phyloP scores from a whole-genome alignment of 257 asterid species.

The Penstemon barbatus region DNA sequence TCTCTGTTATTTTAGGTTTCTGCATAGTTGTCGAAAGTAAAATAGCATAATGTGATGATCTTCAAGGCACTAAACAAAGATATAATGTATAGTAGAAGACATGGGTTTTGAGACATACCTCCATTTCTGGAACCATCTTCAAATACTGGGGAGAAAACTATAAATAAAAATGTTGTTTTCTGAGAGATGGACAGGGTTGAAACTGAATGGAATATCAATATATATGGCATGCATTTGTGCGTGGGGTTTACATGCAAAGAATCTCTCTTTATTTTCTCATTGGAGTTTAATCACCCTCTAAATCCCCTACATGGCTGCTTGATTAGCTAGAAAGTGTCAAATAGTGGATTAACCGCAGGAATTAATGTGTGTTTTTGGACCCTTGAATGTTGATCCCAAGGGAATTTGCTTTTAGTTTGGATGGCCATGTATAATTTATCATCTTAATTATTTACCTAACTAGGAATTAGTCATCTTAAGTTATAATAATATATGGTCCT shows the following conservation, averaged over 20 bases:
- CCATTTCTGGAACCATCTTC: constrained; percentile 48
- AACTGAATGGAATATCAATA: constrained; percentile 52
- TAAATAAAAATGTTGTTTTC: constrained; percentile 20
- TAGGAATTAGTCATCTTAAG: too few species aligned
- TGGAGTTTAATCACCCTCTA: too few species aligned
- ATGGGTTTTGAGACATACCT: too few species aligned
- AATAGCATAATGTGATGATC: too few species aligned
- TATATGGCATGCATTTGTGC: constrained; percentile 48
- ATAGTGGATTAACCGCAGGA: constrained; percentile 19
- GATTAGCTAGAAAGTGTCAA: neutral
- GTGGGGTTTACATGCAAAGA: constrained; percentile 90
- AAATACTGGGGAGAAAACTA: constrained; percentile 21
- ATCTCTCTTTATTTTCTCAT: constrained; percentile 39
- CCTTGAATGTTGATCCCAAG: constrained; percentile 23
- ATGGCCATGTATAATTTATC: constrained; percentile 1
- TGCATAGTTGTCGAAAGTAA: constrained; percentile 34
- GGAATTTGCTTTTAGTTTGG: constrained; percentile 28
- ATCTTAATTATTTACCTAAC: too few species aligned
- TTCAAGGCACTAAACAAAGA: too few species aligned
- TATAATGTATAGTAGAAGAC: too few species aligned
- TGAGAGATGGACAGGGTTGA: neutral
- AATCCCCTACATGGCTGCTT: too few species aligned
- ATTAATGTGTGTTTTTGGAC: constrained; percentile 27
- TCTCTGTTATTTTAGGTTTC: constrained; percentile 66
- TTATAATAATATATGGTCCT: too few species aligned